Evolutionary conservation across 768 basidiomycete species (phyloP).

Genomic region (Guyanaporus albipodus): DNA sequence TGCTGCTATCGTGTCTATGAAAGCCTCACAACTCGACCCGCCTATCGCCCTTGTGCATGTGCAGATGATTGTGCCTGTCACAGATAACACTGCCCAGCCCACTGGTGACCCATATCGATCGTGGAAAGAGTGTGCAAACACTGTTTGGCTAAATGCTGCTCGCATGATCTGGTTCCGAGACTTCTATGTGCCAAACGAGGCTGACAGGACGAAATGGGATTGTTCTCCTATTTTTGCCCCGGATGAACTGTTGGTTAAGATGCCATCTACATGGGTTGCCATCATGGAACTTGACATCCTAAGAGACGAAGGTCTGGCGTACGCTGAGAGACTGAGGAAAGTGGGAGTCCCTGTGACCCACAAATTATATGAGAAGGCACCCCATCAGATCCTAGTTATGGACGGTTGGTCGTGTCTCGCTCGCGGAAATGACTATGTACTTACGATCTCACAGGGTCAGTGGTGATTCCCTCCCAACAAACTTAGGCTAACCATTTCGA

Average conservation of each 20-base stretch:
- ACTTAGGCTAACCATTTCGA: constrained; percentile 10
- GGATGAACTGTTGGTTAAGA: constrained; percentile 45
- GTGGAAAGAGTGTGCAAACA: constrained; percentile 58
- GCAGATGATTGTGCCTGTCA: constrained; percentile 70
- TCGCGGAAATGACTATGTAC: not conserved
- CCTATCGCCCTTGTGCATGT: constrained; percentile 57
- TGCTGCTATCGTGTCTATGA: constrained; percentile 62
- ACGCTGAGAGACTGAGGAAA: constrained; percentile 52
- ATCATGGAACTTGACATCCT: constrained; percentile 70
- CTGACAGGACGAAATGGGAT: constrained; percentile 63
- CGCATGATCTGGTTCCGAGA: constrained; percentile 74
- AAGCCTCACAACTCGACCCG: constrained; percentile 47
- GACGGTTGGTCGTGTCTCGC: constrained; percentile 45
- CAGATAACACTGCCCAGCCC: constrained; percentile 62
- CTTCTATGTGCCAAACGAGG: constrained; percentile 62
- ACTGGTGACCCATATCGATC: constrained; percentile 37
- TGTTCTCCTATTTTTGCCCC: constrained; percentile 71
- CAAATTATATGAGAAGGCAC: constrained; percentile 58
- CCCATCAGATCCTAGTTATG: constrained; percentile 74
- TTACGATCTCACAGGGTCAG: constrained; percentile 21
- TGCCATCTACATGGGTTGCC: constrained; percentile 61
- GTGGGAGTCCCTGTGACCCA: constrained; percentile 53
- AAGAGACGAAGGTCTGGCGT: constrained; percentile 62
- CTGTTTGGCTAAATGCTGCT: constrained; percentile 56
- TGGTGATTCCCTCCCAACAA: not conserved